These are phyloP conservation scores for Naematelia aurantialba DNA, from an alignment of 768 basidiomycete genomes.

Conservation along the genomic window DNA sequence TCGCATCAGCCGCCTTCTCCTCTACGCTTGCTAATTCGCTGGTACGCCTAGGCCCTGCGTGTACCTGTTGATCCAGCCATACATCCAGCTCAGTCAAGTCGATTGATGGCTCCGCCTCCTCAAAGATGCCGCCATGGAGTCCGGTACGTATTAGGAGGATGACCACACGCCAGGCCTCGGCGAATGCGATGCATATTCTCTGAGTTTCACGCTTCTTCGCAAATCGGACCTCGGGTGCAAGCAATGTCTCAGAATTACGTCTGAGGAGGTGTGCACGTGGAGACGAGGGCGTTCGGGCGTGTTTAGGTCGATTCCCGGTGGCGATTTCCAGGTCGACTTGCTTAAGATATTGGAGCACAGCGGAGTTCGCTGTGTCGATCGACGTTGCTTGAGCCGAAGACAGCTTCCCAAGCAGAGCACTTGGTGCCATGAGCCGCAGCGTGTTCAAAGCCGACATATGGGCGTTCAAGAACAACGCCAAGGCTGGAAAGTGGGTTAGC, in stretches of 20 bases:
- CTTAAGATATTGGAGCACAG: constrained; percentile 10
- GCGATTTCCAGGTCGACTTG: not conserved
- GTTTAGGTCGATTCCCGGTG: constrained; percentile 13
- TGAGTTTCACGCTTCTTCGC: constrained; percentile 23
- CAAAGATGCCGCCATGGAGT: constrained; percentile 10
- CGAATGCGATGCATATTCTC: constrained; percentile 23
- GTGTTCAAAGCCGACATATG: constrained; percentile 71
- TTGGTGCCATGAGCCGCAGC: constrained; percentile 73
- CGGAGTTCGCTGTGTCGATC: constrained; percentile 1
- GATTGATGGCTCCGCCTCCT: not conserved
- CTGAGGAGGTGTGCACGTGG: constrained; percentile 33
- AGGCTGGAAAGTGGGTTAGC: constrained; percentile 68
- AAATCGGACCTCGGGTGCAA: constrained; percentile 29
- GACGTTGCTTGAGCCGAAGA: constrained; percentile 13
- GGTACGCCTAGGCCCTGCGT: not conserved
- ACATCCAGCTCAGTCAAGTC: not conserved
- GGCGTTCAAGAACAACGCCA: constrained; percentile 70
- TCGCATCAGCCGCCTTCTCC: not conserved
- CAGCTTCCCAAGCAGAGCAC: constrained; percentile 52
- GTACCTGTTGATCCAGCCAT: not conserved
- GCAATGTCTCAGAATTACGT: constrained; percentile 33
- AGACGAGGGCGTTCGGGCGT: constrained; percentile 28
- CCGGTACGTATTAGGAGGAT: not conserved
- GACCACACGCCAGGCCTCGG: constrained; percentile 16
- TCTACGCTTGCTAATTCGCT: not conserved